These are phyloP conservation scores for Diaporthe ilicicola DNA, from an alignment of 2,329 filamentous ascomycete genomes.

Conservation along the genomic window DNA sequence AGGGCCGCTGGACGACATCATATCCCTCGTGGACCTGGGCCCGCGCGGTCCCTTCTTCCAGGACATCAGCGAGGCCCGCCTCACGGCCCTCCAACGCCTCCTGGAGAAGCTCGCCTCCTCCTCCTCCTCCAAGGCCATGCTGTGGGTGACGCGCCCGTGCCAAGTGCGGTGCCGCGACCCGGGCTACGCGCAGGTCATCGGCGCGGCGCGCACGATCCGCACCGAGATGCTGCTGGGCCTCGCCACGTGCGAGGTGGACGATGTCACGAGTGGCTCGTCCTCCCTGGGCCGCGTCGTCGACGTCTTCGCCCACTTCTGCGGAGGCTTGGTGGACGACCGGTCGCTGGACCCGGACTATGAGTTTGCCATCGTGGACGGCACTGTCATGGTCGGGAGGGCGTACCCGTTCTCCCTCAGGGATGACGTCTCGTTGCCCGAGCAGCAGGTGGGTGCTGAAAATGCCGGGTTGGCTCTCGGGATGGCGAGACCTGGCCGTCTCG, in stretches of 20 bases:
- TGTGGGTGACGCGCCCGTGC: slow-evolving; percentile 44
- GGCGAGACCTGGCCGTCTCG: not conserved
- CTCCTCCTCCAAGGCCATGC: slow-evolving; percentile 27
- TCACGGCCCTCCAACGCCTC: not conserved
- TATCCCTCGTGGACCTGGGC: not conserved
- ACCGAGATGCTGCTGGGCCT: slow-evolving; percentile 41
- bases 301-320: too few relatives aligned
- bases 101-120: too few relatives aligned
- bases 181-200: slow-evolving; percentile 40
- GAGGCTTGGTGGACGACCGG: too few relatives aligned
- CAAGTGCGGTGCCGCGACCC: slow-evolving; percentile 42
- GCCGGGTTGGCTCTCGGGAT: not conserved
- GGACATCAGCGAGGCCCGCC: not conserved
- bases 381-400: not conserved
- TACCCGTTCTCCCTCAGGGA: not conserved
- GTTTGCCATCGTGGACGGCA: not conserved
- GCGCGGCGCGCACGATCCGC: slow-evolving; percentile 41
- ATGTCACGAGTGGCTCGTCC: slow-evolving; percentile 17
- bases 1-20: not conserved
- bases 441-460: too few relatives aligned
- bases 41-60: not conserved
- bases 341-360: not conserved
- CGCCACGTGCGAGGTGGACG: slow-evolving; percentile 43
- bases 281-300: too few relatives aligned
- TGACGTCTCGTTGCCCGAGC: too few relatives aligned